phyloP scores from a whole-genome alignment of 2,329 filamentous ascomycete species.

The Exophiala bonariae region DNA sequence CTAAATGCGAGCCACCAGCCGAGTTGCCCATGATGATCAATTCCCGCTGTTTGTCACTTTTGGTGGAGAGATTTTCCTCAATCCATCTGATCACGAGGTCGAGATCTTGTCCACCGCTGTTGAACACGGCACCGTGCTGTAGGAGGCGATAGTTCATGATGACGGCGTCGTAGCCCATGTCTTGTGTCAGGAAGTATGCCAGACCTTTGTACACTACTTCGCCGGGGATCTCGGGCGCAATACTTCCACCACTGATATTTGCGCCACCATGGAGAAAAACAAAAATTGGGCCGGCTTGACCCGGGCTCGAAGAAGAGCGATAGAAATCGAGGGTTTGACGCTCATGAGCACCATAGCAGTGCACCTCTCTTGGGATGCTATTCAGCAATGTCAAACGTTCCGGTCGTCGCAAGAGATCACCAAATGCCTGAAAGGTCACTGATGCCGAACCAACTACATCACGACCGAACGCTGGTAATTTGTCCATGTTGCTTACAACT shows the following conservation, averaged over 20 bases:
- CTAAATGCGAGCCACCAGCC: slow-evolving; percentile 4
- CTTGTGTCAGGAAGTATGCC: slow-evolving; percentile 1
- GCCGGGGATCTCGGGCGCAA: not conserved
- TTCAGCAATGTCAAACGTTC: slow-evolving; percentile 3
- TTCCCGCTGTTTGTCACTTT: not conserved
- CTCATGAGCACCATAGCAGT: not conserved
- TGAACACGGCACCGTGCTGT: not conserved
- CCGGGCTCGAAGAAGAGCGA: not conserved
- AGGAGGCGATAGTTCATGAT: slow-evolving; percentile 5
- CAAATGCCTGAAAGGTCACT: slow-evolving; percentile 3
- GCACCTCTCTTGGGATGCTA: not conserved
- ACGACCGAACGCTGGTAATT: slow-evolving; percentile 1
- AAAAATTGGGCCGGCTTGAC: not conserved
- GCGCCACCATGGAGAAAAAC: slow-evolving; percentile 5
- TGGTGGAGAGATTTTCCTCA: not conserved
- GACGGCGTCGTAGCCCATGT: slow-evolving; percentile 1
- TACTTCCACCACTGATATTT: not conserved
- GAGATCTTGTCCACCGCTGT: not conserved
- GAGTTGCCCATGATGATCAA: slow-evolving; percentile 8
- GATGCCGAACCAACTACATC: not conserved
- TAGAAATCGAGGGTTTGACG: slow-evolving; percentile 1
- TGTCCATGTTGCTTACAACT: slow-evolving; percentile 1
- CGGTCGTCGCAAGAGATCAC: slow-evolving; percentile 2
- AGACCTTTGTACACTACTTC: slow-evolving; percentile 6
- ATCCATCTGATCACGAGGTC: slow-evolving; percentile 2